Conservation (phyloP, 129 eudicot genomes). For the Escallonia rubra region DNA sequence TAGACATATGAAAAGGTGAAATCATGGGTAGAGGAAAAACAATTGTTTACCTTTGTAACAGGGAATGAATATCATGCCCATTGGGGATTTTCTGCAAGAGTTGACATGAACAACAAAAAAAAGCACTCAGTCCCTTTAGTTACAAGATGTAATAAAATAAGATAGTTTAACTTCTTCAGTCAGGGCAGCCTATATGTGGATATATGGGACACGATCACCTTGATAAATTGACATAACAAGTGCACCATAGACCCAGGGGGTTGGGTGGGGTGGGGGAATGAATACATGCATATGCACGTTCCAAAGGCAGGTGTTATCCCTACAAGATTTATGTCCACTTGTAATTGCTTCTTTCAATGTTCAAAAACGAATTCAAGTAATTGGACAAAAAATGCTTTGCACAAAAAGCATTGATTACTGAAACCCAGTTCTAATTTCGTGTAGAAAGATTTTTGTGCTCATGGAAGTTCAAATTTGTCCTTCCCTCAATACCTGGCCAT, state of each 20-base stretch:
- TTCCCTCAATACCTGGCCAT: slow-evolving; percentile 82
- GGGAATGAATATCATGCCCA: slow-evolving; percentile 99
- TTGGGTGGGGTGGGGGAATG: too few species aligned
- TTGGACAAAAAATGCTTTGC: too few species aligned
- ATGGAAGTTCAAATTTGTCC: background rate
- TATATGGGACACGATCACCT: background rate
- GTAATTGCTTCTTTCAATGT: too few species aligned
- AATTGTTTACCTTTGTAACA: slow-evolving; percentile 66
- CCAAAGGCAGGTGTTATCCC: too few species aligned
- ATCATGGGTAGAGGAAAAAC: background rate
- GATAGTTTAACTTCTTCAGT: too few species aligned
- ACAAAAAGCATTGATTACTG: background rate
- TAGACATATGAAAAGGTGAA: background rate
- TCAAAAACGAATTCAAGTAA: too few species aligned
- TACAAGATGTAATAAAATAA: too few species aligned
- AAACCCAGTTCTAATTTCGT: background rate
- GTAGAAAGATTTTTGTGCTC: background rate
- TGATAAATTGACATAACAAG: background rate
- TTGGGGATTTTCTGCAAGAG: slow-evolving; percentile 76
- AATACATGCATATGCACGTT: background rate
- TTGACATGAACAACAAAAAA: background rate
- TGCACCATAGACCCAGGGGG: too few species aligned
- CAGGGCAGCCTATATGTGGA: too few species aligned
- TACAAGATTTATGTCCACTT: too few species aligned
- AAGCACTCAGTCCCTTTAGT: too few species aligned